These are phyloP conservation scores for Fusarium paranaense DNA, from an alignment of 2,329 filamentous ascomycete genomes.

Conservation along the genomic window DNA sequence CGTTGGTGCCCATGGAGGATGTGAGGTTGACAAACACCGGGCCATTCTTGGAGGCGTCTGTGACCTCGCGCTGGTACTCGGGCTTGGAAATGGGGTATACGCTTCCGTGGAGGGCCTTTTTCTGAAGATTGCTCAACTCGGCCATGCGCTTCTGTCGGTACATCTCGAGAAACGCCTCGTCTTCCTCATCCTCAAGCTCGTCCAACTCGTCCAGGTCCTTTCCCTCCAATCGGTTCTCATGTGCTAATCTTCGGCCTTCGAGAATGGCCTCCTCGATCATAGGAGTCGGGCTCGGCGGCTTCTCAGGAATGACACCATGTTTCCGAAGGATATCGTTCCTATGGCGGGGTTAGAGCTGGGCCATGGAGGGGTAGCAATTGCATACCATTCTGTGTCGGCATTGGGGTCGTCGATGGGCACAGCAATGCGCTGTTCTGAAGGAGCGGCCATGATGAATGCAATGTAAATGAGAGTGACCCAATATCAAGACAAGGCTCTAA, in stretches of 20 bases:
- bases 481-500: neutral
- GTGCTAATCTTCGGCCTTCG: constrained; percentile 83
- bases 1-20: constrained; percentile 80
- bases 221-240: constrained; percentile 93
- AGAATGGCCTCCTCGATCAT: constrained; percentile 95
- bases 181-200: constrained; percentile 94
- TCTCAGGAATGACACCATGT: constrained; percentile 97
- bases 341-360: constrained; percentile 42
- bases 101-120: constrained; percentile 84
- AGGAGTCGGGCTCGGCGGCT: constrained; percentile 92
- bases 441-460: constrained; percentile 65
- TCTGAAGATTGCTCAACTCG: constrained; percentile 80
- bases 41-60: constrained; percentile 82
- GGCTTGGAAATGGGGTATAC: constrained; percentile 96
- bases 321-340: constrained; percentile 99
- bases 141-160: constrained; percentile 90
- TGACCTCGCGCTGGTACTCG: constrained; percentile 91
- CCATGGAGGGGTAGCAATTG: constrained; percentile 51
- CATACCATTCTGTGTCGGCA: constrained; percentile 95
- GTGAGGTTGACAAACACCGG: constrained; percentile 84
- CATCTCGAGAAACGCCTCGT: constrained; percentile 88
- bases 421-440: constrained; percentile 72
- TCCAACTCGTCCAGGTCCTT: constrained; percentile 95
- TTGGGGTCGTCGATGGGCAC: constrained; percentile 96
- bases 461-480: neutral